Evolutionary conservation across 306 rosid genomes (phyloP), one percentile per base, ranked within the genome.

Genomic region (Cyamopsis tetragonoloba): DNA sequence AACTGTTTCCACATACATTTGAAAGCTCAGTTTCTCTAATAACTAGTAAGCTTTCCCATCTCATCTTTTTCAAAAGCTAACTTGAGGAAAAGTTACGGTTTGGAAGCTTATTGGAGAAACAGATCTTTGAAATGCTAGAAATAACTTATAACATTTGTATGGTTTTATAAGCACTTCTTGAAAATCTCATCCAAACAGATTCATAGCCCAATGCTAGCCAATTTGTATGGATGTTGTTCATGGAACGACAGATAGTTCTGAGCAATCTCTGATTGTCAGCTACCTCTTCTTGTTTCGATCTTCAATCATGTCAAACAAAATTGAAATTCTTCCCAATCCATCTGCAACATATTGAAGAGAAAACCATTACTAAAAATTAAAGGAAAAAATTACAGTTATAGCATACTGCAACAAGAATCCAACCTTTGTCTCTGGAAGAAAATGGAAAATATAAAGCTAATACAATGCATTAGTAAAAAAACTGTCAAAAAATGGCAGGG

Each of bases 401-500:
- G 20, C 8, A 2, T 15, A 39, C 17, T 32, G 26, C 62, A 18
- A 23, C 37, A 49, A 66, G 35, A 66, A 31, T 43, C 8, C 7
- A 30, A 64, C 5, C 17, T 61, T 38, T 50, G 15, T 55, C 31
- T 20, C 30, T 24, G 7, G 15, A 15, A 62, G 73, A 47, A 64
- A 34, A 39, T 48, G 23, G 60, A 26, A 49, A 61, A 48, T 34
- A 11, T 14, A 56, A 15, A 23, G 34, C 22, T 15, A 15, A 7
- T 19, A 18, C 11, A 47, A 26, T 15, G 34, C 0, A 1, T 34
- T 22, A 18, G 24, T 24, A 1, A 42, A 12, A 26, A 62, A 62
- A 47, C 82, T 76, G 48, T 72, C 3, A 20, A 69, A 67, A 51
- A 83, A 87, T 87, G 81, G 89, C 91, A 85, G 97, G 89, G 87